Evolutionary conservation across 2,329 filamentous ascomycete species (phyloP), one percentile per base, ranked within the genome.

Genomic region (Ophiostoma montium): DNA sequence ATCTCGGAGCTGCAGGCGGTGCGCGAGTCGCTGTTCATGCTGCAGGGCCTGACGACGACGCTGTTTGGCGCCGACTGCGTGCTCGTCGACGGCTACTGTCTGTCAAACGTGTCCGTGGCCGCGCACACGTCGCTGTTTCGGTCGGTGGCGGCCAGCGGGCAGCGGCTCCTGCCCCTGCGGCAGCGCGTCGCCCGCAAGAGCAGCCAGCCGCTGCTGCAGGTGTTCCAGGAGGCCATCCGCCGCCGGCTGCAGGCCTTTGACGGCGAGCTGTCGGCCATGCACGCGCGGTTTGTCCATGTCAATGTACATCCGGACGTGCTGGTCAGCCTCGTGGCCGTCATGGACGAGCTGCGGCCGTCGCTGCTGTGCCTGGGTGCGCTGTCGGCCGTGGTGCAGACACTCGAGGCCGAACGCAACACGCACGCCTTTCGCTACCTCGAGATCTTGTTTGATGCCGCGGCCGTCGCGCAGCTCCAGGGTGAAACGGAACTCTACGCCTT

Each of bases 21-120:
- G 23, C 78, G 87, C 44, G 88, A 96, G 59, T 76, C 79, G 0
- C 68, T 95, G 0, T 90, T 86, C 58, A 94, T 95, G 86, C 72
- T 96, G 0, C 76, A 79, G 48, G 89, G 89, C 1, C 67, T 92
- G 4, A 75, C 80, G 6, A 90, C 84, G 2, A 82, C 79, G 2
- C 60, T 95, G 1, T 95, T 89, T 57, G 67, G 66, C 50, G 19
- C 56, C 3, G 59, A 69, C 45, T 68, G 65, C 13, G 55, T 61
- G 7, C 67, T 68, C 0, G 60, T 64, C 2, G 57, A 65, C 4
- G 57, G 57, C 1, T 75, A 70, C 48, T 70, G 75, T 50, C 65
- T 77, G 23, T 58, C 63, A 0, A 66, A 72, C 50, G 61, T 75
- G 11, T 70, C 70, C 0, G 69, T 67, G 67, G 68, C 74, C 19